Conservation (phyloP, 495 filamentous ascomycete species). For the Aspergillus avenaceus region DNA sequence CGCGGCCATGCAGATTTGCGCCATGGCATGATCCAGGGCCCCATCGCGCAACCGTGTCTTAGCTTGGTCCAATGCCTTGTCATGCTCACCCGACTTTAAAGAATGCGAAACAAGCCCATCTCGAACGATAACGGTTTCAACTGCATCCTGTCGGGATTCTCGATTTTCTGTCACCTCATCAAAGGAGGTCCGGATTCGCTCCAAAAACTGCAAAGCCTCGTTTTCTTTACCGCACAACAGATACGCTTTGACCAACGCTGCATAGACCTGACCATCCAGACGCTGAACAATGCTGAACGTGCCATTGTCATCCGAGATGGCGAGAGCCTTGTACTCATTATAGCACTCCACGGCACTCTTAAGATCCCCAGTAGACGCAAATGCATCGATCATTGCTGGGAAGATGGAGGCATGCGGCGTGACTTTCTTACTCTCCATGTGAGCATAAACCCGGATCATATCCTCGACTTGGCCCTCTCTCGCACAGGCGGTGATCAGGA, state of each 20-base stretch:
- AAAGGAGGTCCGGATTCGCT: slow-evolving; percentile 62
- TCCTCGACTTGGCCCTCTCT: slow-evolving; percentile 70
- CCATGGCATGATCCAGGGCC: slow-evolving; percentile 51
- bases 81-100: slow-evolving; percentile 57
- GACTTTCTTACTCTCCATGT: slow-evolving; percentile 77
- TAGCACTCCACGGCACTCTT: slow-evolving; percentile 91
- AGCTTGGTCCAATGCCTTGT: slow-evolving; percentile 62
- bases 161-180: slow-evolving; percentile 53
- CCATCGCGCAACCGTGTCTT: slow-evolving; percentile 46
- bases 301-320: slow-evolving; percentile 74
- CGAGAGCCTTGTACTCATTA: slow-evolving; percentile 84
- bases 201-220: slow-evolving; percentile 76
- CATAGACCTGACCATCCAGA: slow-evolving; percentile 80
- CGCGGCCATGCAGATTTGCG: slow-evolving; percentile 58
- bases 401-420: slow-evolving; percentile 76
- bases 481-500: slow-evolving; percentile 81
- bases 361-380: slow-evolving; percentile 74
- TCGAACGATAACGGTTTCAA: slow-evolving; percentile 66
- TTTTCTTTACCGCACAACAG: slow-evolving; percentile 70
- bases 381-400: slow-evolving; percentile 87
- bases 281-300: slow-evolving; percentile 65
- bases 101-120: slow-evolving; percentile 72
- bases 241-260: slow-evolving; percentile 82
- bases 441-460: slow-evolving; percentile 83
- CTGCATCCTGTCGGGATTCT: slow-evolving; percentile 43